Evolutionary conservation across 139 green algal species (phyloP).

Genomic region (Chloropicon primus): DNA sequence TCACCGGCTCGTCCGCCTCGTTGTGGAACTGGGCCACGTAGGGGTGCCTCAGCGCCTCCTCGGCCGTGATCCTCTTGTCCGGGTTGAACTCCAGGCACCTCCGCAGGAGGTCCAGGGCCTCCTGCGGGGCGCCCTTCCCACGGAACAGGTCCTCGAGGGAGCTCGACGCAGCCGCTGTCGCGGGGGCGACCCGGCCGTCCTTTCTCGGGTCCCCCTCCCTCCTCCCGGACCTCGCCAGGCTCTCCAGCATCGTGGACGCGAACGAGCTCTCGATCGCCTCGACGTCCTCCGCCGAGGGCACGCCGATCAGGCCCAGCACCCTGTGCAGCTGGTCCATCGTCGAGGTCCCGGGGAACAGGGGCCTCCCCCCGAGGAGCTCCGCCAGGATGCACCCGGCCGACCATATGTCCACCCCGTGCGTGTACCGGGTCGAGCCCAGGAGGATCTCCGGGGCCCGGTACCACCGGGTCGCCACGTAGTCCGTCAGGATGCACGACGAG

Average conservation of each 20-base stretch:
- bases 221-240: slow-evolving; percentile 37
- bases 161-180: no score
- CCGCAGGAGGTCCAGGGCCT: slow-evolving; percentile 71
- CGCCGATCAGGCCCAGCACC: slow-evolving; percentile 10
- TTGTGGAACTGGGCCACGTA: slow-evolving; percentile 94
- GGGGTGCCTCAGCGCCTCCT: slow-evolving; percentile 79
- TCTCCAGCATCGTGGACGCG: slow-evolving; percentile 85
- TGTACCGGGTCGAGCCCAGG: slow-evolving; percentile 85
- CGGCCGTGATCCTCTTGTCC: slow-evolving; percentile 68
- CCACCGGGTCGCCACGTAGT: slow-evolving; percentile 98
- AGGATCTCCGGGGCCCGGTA: slow-evolving; percentile 91
- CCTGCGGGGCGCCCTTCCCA: slow-evolving; percentile 30
- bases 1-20: slow-evolving; percentile 59
- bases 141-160: slow-evolving; percentile 64
- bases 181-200: not conserved
- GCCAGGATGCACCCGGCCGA: slow-evolving; percentile 92
- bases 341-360: slow-evolving; percentile 81
- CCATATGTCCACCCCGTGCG: slow-evolving; percentile 96
- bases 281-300: slow-evolving; percentile 53
- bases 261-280: slow-evolving; percentile 75
- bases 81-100: slow-evolving; percentile 63
- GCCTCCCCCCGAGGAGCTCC: slow-evolving; percentile 77
- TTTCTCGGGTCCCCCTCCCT: slow-evolving; percentile 6
- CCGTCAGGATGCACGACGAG: slow-evolving; percentile 69
- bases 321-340: slow-evolving; percentile 52